Conservation (phyloP, 2,329 filamentous ascomycete genomes). For the Diaporthe batatas region DNA sequence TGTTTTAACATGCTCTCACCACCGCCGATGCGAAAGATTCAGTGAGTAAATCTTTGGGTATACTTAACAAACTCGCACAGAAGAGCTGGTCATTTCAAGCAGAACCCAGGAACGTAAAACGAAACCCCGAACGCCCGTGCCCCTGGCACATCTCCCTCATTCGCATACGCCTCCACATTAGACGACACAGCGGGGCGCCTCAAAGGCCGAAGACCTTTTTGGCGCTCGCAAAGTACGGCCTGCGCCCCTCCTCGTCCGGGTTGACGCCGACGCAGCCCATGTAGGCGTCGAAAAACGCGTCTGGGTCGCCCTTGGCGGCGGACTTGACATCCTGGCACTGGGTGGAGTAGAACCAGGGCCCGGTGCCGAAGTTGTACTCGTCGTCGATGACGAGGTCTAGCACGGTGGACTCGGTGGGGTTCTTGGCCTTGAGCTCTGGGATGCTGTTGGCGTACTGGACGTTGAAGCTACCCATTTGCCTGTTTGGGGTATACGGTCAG, state of each 20-base stretch:
- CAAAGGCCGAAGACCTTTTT: constrained; percentile 61
- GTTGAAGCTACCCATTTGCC: constrained; percentile 57
- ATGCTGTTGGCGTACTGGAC: constrained; percentile 62
- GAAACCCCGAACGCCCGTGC: neutral
- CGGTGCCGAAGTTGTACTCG: constrained; percentile 67
- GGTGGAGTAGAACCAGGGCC: constrained; percentile 64
- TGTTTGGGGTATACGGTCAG: constrained; percentile 24
- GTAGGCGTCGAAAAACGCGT: constrained; percentile 60
- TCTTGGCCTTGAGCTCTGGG: constrained; percentile 51
- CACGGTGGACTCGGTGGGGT: constrained; percentile 53
- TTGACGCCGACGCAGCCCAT: constrained; percentile 62
- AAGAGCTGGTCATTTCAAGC: neutral
- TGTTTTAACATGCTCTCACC: neutral
- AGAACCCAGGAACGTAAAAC: neutral
- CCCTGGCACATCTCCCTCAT: neutral
- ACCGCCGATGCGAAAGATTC: neutral
- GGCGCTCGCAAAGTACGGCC: constrained; percentile 58
- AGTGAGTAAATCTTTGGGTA: constrained; percentile 1
- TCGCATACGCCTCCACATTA: neutral
- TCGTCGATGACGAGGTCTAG: constrained; percentile 61
- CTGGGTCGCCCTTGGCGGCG: constrained; percentile 53
- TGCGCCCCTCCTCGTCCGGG: constrained; percentile 48
- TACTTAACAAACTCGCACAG: neutral
- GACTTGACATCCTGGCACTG: constrained; percentile 56
- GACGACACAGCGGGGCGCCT: neutral